These are phyloP conservation scores for Achaetomium macrosporum DNA, from an alignment of 2,329 filamentous ascomycete genomes.

Conservation along the genomic window DNA sequence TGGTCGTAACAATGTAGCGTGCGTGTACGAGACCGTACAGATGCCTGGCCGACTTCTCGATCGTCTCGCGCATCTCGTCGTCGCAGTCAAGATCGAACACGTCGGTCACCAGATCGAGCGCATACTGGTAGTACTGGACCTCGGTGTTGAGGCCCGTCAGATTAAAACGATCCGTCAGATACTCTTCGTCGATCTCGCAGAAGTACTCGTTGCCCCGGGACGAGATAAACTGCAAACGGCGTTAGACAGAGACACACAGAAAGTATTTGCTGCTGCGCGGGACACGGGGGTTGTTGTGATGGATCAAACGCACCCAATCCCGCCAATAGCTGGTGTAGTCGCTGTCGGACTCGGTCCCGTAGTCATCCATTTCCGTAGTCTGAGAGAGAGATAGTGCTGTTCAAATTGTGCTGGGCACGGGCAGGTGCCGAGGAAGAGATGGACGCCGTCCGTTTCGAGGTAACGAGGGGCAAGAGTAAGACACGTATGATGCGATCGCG, in stretches of 20 bases:
- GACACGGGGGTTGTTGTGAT: background rate
- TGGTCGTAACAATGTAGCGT: constrained; percentile 91
- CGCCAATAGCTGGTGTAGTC: constrained; percentile 99
- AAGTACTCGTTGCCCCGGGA: constrained; percentile 98
- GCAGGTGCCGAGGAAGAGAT: no score
- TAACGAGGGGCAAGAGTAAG: no score
- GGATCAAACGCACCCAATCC: constrained; percentile 75
- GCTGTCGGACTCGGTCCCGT: constrained; percentile 94
- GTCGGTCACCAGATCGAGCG: constrained; percentile 92
- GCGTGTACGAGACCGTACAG: constrained; percentile 95
- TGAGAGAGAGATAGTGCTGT: background rate
- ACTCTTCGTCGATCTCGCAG: constrained; percentile 99
- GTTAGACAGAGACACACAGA: constrained; percentile 3
- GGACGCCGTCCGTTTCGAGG: no score
- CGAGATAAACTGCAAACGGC: constrained; percentile 74
- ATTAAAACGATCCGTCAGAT: constrained; percentile 97
- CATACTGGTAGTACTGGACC: constrained; percentile 98
- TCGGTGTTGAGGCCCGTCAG: constrained; percentile 94
- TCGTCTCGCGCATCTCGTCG: constrained; percentile 95
- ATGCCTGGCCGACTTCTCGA: constrained; percentile 94
- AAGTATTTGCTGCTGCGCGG: background rate
- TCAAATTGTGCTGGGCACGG: no score
- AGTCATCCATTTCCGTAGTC: constrained; percentile 75
- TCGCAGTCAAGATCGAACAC: constrained; percentile 98
- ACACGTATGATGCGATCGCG: no score